Evolutionary conservation across 768 basidiomycete genomes (phyloP), one percentile per base, ranked within the genome.

Genomic region (Leccinum subtestaceum): DNA sequence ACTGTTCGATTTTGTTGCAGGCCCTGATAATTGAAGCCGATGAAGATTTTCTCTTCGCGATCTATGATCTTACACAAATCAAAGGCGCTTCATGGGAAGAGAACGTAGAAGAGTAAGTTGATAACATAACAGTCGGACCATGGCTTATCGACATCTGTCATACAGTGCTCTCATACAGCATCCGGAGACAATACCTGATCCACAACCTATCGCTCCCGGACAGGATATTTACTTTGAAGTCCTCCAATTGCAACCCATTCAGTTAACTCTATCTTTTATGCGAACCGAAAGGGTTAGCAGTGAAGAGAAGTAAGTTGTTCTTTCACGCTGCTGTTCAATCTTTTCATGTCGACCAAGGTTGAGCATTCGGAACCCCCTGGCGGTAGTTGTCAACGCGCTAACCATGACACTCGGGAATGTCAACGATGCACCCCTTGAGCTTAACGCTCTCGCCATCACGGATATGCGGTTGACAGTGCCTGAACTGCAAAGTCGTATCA

Each of bases 321-420:
- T 29, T 34, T 11, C 17, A 38, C 29, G 29, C 1, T 29, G 55
- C 23, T 56, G 13, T 51, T 52, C 23, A 53, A 45, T 49, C 55
- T 46, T 55, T 47, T 59, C 59, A 59, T 51, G 40, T 54, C 23
- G 29, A 29, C 31, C 31, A 53, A 91, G 89, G 73, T 75, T 90
- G 60, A 87, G 84, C 72, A 81, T 89, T 51, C 86, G 89, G 50
- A 98, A 98, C 68, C 97, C 97, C 2, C 75, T 98, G 59, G 93
- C 95, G 52, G 91, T 97, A 48, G 86, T 95, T 32, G 78, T 99
- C 59, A 97, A 98, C 68, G 95, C 94, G 2, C 75, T 99, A 47
- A 95, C 95, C 0, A 98, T 98, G 95, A 88, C 96, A 0, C 80
- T 98, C 25, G 97, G 97, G 7, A 99, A 98, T 67, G 84, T 98